Percentiles rank a stretch among this genome's conserved stretches.
Conservation (phyloP, 345 rosid genomes). For the Nephelium lappaceum region DNA sequence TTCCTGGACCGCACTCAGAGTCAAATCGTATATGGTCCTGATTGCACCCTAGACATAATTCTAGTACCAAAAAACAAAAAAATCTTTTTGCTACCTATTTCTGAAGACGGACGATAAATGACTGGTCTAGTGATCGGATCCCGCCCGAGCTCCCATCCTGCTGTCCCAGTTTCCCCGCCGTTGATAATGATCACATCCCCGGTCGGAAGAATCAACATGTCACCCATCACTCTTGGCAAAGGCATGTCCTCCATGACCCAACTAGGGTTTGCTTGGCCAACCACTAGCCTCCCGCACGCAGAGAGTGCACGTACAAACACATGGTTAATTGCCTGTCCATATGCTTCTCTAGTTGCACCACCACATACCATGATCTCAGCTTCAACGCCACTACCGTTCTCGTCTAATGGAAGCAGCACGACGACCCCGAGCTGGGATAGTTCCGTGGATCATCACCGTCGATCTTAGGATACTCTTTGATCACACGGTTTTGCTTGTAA, state of each 20-base stretch:
- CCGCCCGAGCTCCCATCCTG: slow-evolving; percentile 68
- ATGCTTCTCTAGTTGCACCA: slow-evolving; percentile 64
- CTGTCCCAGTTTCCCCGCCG: slow-evolving; percentile 67
- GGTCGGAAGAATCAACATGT: slow-evolving; percentile 76
- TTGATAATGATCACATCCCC: slow-evolving; percentile 71
- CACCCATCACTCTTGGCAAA: slow-evolving; percentile 76
- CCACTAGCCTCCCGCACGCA: slow-evolving; percentile 73
- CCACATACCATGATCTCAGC: slow-evolving; percentile 82
- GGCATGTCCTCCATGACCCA: slow-evolving; percentile 90
- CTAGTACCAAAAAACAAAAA: too few species aligned
- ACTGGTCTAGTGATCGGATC: slow-evolving; percentile 56
- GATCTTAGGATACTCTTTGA: slow-evolving; percentile 59
- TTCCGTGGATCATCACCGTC: slow-evolving; percentile 66
- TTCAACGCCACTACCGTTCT: slow-evolving; percentile 29
- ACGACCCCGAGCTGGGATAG: slow-evolving; percentile 90
- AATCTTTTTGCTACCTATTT: background rate
- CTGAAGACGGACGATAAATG: slow-evolving; percentile 44
- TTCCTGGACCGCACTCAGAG: too few species aligned
- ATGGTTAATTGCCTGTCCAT: slow-evolving; percentile 22
- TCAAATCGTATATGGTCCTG: too few species aligned
- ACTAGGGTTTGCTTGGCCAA: slow-evolving; percentile 38
- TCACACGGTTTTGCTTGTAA: slow-evolving; percentile 51
- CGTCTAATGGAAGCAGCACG: slow-evolving; percentile 74
- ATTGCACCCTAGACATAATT: too few species aligned
- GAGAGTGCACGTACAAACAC: slow-evolving; percentile 45